Base-by-base conservation (phyloP, 192 early-diverging fungal species). In the Rhizophagus sp. region DNA sequence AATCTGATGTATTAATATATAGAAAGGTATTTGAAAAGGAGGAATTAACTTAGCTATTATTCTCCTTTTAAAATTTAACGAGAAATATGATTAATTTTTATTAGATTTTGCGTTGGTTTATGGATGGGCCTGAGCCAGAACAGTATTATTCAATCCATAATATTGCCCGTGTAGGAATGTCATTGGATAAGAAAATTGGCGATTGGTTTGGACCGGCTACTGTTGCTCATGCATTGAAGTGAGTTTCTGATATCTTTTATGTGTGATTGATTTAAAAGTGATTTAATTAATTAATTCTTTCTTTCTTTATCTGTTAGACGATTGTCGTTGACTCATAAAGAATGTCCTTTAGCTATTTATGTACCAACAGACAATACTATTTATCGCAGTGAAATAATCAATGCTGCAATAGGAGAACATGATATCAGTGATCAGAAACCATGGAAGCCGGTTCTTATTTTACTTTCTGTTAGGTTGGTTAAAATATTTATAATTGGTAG, bases 121-220 rank as follows among this genome's bases (percentile, higher is more conserved):
- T 82, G 36, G 85, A 86, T 47, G 83, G 82, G 7, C 82, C 85
- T 6, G 83, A 86, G 27, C 80, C 85, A 2, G 83, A 86, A 69
- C 83, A 82, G 4, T 81, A 81, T 39, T 86, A 86, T 65, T 83
- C 82, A n/a, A 86, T 86, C 49, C 85, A 86, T 50, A 82, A 77
- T 49, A 86, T 86, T 64, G 83, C 85, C 4, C 78, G 80, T 30
- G 34, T 67, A 22, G 85, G 85, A 19, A 17, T 82, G 22, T 49
- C 65, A n/a, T 71, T 84, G 12, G 85, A 86, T 52, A 86, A 86
- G 36, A 76, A 78, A n/a, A 68, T 86, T 30, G 85, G 85, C 49
- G 85, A 86, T 15, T 86, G 85, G 85, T 86, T 86, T 81, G 83
- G 83, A 2, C 85, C 85, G 24, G 79, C 85, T 3, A 86, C 85